Base-by-base conservation (phyloP, 2,329 filamentous ascomycete genomes). In the Talaromyces pinophilus region DNA sequence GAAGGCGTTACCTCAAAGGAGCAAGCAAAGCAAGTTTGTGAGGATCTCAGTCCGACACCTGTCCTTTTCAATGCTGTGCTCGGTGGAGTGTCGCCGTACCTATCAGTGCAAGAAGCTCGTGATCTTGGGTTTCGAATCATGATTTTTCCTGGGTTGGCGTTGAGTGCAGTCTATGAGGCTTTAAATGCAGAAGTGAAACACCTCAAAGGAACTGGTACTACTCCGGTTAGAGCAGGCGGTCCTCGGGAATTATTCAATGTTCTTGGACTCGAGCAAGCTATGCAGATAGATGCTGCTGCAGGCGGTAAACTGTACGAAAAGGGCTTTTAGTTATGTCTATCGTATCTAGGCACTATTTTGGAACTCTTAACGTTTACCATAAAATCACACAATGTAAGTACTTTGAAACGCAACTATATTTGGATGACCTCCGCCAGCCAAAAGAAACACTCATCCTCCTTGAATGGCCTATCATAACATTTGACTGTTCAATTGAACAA, bases 51-150 rank as follows among this genome's bases (percentile, higher is more conserved):
- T 5, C 71, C 71, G 1, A 74, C 69, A 17, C 75, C 75, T 1
- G 69, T 77, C 10, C 66, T 79, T 8, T 70, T 79, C 44, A 80
- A 80, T 63, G 72, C 74, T 59, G 77, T 79, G 13, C 69, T 74
- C 15, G 71, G 74, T 38, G 77, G 76, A 1, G 67, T 71, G 3
- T 75, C 72, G 17, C 77, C 77, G 1, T 61, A 72, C n/a, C 66
- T 74, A 7, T 71, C 75, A 1, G 70, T 71, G 2, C 66, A 71
- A 5, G 73, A 78, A 54, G 76, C 75, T 3, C 57, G 70, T 25
- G 69, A 73, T 44, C 68, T 78, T 42, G 77, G 77, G 1, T 79
- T 77, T 62, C 67, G 70, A 13, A 69, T 78, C 10, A 75, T 79
- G 35, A 78, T 78, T 50, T 75, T 76, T 64, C 72, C 75, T 1